phyloP scores from a whole-genome alignment of 2,329 filamentous ascomycete genomes.

The Colletotrichum viniferum region DNA sequence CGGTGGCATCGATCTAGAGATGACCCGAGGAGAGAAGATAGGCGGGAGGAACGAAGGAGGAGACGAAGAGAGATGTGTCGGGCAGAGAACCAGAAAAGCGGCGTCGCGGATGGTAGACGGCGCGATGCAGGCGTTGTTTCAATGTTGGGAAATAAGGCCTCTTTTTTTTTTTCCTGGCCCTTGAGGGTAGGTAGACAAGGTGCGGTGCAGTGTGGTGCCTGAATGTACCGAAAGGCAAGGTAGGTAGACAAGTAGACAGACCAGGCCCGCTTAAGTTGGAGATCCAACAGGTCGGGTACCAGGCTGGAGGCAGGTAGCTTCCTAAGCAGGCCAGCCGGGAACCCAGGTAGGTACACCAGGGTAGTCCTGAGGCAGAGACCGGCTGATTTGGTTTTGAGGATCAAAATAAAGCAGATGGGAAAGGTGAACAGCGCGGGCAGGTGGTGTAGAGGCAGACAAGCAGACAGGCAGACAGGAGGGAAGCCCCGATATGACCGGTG shows the following conservation, averaged over 20 bases:
- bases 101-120: background rate
- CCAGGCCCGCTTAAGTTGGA: constrained; percentile 18
- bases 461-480: background rate
- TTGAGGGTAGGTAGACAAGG: background rate
- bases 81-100: background rate
- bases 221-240: background rate
- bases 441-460: background rate
- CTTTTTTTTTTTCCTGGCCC: constrained; percentile 26
- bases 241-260: background rate
- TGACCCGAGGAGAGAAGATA: background rate
- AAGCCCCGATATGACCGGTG: background rate
- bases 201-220: constrained; percentile 8
- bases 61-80: background rate
- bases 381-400: background rate
- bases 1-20: background rate
- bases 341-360: background rate
- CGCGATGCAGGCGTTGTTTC: constrained; percentile 13
- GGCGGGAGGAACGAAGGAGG: background rate
- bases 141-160: constrained; percentile 16
- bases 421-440: background rate
- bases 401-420: constrained; percentile 15
- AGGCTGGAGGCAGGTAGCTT: background rate
- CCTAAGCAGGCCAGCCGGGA: background rate
- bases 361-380: constrained; percentile 3
- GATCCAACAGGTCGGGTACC: constrained; percentile 9